Base-by-base conservation (phyloP, 345 rosid genomes). In the Lepidium aucheri region DNA sequence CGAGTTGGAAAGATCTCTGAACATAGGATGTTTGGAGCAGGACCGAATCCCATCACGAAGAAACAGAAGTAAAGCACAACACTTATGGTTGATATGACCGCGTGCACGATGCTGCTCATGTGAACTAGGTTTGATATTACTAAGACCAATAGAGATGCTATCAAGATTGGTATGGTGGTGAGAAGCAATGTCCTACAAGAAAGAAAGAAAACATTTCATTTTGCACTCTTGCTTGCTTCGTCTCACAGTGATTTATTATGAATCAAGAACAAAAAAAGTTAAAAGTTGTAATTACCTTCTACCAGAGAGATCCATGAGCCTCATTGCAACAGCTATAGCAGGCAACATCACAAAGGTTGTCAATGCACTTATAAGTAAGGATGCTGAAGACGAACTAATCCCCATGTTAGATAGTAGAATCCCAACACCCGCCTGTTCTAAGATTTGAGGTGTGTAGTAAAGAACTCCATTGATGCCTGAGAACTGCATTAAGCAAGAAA, bases 11-110 rank as follows among this genome's bases (percentile, higher is more conserved):
- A 94, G 69, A 94, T 94, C 83, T 94, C 99, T 0, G 99, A 74
- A 9, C 99, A 94, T 13, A 94, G 89, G 43, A 94, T 89, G 81
- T 94, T 94, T 5, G 99, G 99, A 54, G 87, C 38, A 14, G 99
- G 99, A 53, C 99, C 99, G 1, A 90, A 94, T 10, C 99, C 99
- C 97, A 94, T 87, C 65, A 94, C 96, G 32, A 94, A 94, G 91
- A 77, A 88, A 74, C 97, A 94, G 74, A 86, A 83, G 74, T 94
- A 94, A 15, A 87, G 69, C 38, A 94, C 69, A 0, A 91, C 86
- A 9, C 96, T 83, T 4, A 72, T 76, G 0, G 90, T 86, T 24
- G 95, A 94, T 77, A 90, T 70, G 32, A 81, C 81, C 22, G 92
- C 97, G 12, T 82, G 84, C 24, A 81, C 74, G 0, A 83, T 71